A percentile compares a stretch with the other conserved stretches of the same genome.
phyloP scores from a whole-genome alignment of 163 green algal genomes.

The Scenedesmus sp. region DNA sequence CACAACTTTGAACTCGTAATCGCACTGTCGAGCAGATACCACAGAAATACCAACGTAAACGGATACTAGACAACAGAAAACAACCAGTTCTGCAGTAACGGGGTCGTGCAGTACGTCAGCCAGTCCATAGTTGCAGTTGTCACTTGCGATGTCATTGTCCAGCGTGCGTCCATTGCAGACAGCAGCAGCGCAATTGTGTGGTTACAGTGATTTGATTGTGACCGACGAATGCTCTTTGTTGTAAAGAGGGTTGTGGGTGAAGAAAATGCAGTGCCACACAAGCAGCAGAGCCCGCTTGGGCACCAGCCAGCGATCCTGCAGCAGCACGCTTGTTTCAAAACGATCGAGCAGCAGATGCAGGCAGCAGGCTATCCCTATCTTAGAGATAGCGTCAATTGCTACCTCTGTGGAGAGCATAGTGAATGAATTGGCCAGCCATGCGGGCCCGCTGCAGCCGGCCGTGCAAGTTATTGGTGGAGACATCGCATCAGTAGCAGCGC shows the following conservation, averaged over 20 bases:
- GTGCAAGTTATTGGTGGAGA: constrained; percentile 58
- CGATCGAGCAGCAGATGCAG: constrained; percentile 7
- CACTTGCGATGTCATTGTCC: not conserved
- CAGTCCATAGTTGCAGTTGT: constrained; percentile 5
- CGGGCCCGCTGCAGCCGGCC: constrained; percentile 52
- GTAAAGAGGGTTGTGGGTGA: not conserved
- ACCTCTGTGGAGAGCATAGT: constrained; percentile 51
- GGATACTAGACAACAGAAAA: too few relatives aligned
- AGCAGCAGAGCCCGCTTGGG: constrained; percentile 3
- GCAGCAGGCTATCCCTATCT: constrained; percentile 22
- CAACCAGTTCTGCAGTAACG: not conserved
- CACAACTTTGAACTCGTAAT: not conserved
- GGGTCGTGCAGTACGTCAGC: not conserved
- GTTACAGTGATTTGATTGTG: not conserved
- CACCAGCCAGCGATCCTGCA: not conserved
- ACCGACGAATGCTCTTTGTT: not conserved
- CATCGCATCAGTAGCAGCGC: constrained; percentile 52
- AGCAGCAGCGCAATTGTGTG: not conserved
- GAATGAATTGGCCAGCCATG: constrained; percentile 13
- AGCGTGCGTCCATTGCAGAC: not conserved
- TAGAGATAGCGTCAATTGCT: constrained; percentile 53
- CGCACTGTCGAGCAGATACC: not conserved
- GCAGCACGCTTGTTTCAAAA: not conserved
- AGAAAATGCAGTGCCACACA: constrained; percentile 20
- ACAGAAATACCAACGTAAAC: not conserved